A percentile compares a stretch with the other conserved stretches of the same genome.
Conservation (phyloP, 768 basidiomycete species). For the Leccinum uliginosum region DNA sequence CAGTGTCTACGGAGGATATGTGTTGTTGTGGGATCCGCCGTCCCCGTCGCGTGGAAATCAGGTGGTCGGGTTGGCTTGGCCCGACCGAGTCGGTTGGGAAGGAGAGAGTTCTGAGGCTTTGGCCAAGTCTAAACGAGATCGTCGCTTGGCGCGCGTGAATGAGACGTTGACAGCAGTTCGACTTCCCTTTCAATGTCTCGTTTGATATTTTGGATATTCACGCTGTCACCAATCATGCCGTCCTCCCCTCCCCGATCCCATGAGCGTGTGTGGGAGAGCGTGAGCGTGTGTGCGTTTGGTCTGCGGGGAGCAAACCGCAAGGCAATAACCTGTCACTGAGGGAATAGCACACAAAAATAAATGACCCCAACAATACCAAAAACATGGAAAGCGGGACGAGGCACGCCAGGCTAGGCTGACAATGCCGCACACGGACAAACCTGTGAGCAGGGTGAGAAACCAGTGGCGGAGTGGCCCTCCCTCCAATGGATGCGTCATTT, state of each 20-base stretch:
- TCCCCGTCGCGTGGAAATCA: conserved; percentile 9
- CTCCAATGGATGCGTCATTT: conserved; percentile 25
- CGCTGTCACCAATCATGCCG: background rate
- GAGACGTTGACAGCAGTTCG: background rate
- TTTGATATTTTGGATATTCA: background rate
- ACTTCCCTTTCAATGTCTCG: background rate
- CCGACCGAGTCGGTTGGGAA: background rate
- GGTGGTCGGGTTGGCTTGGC: background rate
- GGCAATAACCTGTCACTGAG: background rate
- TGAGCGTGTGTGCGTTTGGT: background rate
- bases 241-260: background rate
- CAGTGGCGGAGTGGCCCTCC: conserved; percentile 10
- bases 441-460: conserved; percentile 16
- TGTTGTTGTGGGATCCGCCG: conserved; percentile 16
- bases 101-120: background rate
- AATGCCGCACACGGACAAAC: background rate
- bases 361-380: background rate
- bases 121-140: background rate
- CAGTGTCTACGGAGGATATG: background rate
- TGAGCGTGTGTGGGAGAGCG: conserved; percentile 10
- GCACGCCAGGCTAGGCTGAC: background rate
- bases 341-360: background rate
- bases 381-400: background rate
- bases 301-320: conserved; percentile 4
- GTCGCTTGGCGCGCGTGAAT: background rate